Evolutionary conservation across 805 yeast genomes (phyloP).

Genomic region (Yamadazyma insecticola): DNA sequence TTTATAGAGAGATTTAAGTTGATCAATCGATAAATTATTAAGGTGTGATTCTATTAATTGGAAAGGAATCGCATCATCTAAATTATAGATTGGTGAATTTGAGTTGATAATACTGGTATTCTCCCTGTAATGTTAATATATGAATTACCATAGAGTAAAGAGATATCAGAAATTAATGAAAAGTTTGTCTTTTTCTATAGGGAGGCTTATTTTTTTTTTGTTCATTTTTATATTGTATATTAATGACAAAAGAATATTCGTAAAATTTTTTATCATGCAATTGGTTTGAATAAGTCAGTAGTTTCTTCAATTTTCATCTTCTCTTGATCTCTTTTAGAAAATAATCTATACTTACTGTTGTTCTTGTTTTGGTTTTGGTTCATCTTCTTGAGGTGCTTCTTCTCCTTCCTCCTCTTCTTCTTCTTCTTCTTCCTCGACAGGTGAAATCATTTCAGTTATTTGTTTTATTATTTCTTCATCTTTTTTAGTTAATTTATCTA

Average conservation of each 20-base stretch:
- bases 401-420: slow-evolving; percentile 5
- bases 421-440: slow-evolving; percentile 22
- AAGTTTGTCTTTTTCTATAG: too few relatives aligned
- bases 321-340: slow-evolving; percentile 14
- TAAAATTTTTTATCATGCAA: too few relatives aligned
- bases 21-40: slow-evolving; percentile 24
- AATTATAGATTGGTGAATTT: slow-evolving; percentile 24
- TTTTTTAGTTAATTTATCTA: slow-evolving; percentile 50
- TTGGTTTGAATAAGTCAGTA: too few relatives aligned
- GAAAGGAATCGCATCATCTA: slow-evolving; percentile 31
- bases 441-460: slow-evolving; percentile 44
- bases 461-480: slow-evolving; percentile 49
- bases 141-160: too few relatives aligned
- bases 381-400: slow-evolving; percentile 1
- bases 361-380: slow-evolving; percentile 1
- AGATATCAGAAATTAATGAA: too few relatives aligned
- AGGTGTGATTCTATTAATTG: slow-evolving; percentile 29
- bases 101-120: too few relatives aligned
- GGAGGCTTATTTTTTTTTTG: too few relatives aligned
- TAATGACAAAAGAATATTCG: too few relatives aligned
- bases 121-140: too few relatives aligned
- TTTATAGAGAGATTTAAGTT: slow-evolving; percentile 24
- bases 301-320: slow-evolving; percentile 5
- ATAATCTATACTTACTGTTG: too few relatives aligned
- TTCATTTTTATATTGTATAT: too few relatives aligned